Percentiles rank a stretch among this genome's conserved stretches.
Evolutionary conservation across 1,284 basidiomycete genomes (phyloP).

Genomic region (Meripilus lineatus): DNA sequence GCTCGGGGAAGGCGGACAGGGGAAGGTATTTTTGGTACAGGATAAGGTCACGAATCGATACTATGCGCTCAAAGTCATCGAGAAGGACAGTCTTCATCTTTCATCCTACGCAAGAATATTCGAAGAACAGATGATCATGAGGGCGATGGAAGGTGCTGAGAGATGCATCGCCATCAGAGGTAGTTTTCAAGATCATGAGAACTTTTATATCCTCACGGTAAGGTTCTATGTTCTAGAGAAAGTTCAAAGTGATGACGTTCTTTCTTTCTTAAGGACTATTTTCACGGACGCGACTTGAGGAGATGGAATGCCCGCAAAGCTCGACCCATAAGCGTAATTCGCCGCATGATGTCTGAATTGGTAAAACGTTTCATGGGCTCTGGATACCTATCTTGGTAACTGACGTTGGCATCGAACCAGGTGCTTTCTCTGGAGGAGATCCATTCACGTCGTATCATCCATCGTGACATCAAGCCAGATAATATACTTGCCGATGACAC

Average conservation of each 20-base stretch:
- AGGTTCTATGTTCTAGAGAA: not conserved
- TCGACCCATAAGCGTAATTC: not conserved
- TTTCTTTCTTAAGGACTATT: slow-evolving; percentile 6
- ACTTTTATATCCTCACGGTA: slow-evolving; percentile 15
- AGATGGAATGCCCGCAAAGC: not conserved
- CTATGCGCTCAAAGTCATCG: slow-evolving; percentile 12
- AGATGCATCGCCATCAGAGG: slow-evolving; percentile 9
- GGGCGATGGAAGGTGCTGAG: not conserved
- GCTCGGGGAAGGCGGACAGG: slow-evolving; percentile 13
- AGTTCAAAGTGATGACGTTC: no score
- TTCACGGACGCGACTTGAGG: slow-evolving; percentile 9
- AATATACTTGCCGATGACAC: slow-evolving; percentile 50
- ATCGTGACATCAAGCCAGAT: slow-evolving; percentile 65
- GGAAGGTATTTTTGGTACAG: slow-evolving; percentile 9
- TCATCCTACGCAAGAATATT: slow-evolving; percentile 3
- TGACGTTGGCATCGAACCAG: slow-evolving; percentile 5
- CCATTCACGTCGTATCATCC: slow-evolving; percentile 57
- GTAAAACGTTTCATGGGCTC: not conserved
- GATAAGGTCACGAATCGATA: slow-evolving; percentile 2
- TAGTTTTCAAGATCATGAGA: slow-evolving; percentile 8
- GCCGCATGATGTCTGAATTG: slow-evolving; percentile 3
- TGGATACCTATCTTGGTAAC: not conserved
- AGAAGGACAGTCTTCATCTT: slow-evolving; percentile 2
- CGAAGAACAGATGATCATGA: slow-evolving; percentile 12
- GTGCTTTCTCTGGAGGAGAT: slow-evolving; percentile 20